Evolutionary conservation across 1,284 basidiomycete species (phyloP).

Genomic region (Rhodofomes roseus): DNA sequence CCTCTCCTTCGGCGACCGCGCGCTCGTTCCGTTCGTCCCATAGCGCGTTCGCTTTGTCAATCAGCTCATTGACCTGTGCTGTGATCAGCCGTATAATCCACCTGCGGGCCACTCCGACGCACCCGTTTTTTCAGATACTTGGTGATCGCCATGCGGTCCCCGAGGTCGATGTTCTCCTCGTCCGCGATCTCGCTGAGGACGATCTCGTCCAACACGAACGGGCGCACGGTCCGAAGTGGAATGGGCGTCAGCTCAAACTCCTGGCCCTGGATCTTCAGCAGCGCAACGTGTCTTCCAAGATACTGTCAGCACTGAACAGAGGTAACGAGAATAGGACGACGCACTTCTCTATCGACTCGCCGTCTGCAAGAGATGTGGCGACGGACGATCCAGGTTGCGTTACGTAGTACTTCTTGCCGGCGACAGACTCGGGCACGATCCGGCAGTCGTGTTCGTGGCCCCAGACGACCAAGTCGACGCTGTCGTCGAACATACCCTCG

Average conservation of each 20-base stretch:
- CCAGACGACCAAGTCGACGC: slow-evolving; percentile 92
- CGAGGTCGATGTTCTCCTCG: slow-evolving; percentile 70
- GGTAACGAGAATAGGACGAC: not conserved
- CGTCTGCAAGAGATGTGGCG: slow-evolving; percentile 90
- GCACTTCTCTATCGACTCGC: slow-evolving; percentile 87
- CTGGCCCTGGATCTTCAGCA: slow-evolving; percentile 83
- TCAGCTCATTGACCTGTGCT: slow-evolving; percentile 72
- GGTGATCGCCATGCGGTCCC: slow-evolving; percentile 77
- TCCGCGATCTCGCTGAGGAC: slow-evolving; percentile 73
- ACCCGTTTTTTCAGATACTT: slow-evolving; percentile 78
- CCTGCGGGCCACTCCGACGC: not conserved
- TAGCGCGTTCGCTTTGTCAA: slow-evolving; percentile 68
- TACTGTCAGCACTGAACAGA: not conserved
- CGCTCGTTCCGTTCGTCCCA: slow-evolving; percentile 79
- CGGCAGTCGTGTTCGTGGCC: slow-evolving; percentile 99
- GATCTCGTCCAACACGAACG: slow-evolving; percentile 91
- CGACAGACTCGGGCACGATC: slow-evolving; percentile 86
- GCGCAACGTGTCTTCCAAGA: slow-evolving; percentile 73
- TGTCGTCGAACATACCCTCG: slow-evolving; percentile 97
- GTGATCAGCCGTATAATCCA: not conserved
- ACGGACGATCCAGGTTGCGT: slow-evolving; percentile 95
- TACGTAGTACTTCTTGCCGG: slow-evolving; percentile 89
- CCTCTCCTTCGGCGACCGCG: slow-evolving; percentile 66
- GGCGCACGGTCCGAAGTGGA: slow-evolving; percentile 86
- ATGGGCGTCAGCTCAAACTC: slow-evolving; percentile 86